Evolutionary conservation across 371 early-diverging fungal species (phyloP).

Genomic region (Rhizopus arrhizus): DNA sequence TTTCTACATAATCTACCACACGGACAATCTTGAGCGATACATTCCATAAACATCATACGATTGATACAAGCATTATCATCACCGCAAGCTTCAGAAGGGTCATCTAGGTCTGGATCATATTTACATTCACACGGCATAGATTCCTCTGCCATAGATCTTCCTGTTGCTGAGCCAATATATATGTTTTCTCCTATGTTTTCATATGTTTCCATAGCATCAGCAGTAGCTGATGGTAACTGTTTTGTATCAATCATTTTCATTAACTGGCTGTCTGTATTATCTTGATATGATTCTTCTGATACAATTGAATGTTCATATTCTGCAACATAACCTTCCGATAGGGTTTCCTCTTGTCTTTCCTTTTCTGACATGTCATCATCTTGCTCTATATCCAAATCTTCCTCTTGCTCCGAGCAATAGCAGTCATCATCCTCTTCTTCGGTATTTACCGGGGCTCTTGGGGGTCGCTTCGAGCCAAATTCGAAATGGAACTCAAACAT

Average conservation of each 20-base stretch:
- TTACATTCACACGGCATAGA: conserved; percentile 78
- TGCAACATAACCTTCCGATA: neutral
- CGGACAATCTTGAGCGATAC: conserved; percentile 84
- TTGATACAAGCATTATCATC: conserved; percentile 86
- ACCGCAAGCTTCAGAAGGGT: conserved; percentile 74
- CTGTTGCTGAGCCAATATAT: conserved; percentile 70
- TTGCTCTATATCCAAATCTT: conserved; percentile 9
- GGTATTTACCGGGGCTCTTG: conserved; percentile 7
- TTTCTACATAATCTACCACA: conserved; percentile 86
- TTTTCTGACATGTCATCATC: neutral
- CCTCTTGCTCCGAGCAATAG: neutral
- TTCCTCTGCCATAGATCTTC: conserved; percentile 71
- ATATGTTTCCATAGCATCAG: conserved; percentile 55
- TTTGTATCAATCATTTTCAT: neutral
- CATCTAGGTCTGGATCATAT: conserved; percentile 56
- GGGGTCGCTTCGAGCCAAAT: conserved; percentile 33
- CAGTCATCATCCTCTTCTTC: conserved; percentile 3
- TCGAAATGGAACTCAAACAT: conserved; percentile 33
- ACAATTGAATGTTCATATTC: neutral
- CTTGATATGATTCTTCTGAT: neutral
- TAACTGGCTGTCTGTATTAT: neutral
- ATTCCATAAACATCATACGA: conserved; percentile 87
- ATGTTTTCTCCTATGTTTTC: conserved; percentile 65
- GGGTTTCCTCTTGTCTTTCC: neutral
- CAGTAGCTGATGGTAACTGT: conserved; percentile 38